Conservation (phyloP, 345 rosid species). For the Geranium brycei region DNA sequence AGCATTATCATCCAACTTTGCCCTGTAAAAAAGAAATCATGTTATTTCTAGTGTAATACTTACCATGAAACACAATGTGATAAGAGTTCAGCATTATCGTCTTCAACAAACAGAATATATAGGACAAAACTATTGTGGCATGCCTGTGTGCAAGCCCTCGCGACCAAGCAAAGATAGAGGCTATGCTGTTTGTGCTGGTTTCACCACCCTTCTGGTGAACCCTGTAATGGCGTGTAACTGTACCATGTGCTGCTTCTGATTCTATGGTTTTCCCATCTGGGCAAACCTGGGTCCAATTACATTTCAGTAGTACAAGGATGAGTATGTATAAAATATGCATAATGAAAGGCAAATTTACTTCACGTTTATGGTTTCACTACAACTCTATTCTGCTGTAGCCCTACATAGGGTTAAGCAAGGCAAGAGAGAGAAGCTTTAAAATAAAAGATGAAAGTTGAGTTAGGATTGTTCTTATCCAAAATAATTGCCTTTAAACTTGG, state of each 20-base stretch:
- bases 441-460: no score
- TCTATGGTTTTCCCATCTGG: constrained; percentile 98
- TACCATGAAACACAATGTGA: no score
- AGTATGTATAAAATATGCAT: not conserved
- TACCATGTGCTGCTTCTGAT: constrained; percentile 99
- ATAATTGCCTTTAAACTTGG: not conserved
- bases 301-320: not conserved
- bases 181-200: constrained; percentile 99
- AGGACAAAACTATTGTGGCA: not conserved
- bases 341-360: not conserved
- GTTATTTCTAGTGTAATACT: not conserved
- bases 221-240: constrained; percentile 88
- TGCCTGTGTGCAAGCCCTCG: constrained; percentile 98
- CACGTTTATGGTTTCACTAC: no score
- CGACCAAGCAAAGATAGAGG: constrained; percentile 97
- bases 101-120: not conserved
- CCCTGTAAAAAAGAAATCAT: constrained; percentile 31
- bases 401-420: no score
- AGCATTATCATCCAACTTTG: constrained; percentile 77
- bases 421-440: no score
- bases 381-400: no score
- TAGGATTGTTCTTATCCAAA: not conserved
- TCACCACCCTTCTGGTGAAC: constrained; percentile 99
- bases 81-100: not conserved
- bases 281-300: constrained; percentile 52